Evolutionary conservation across 495 filamentous ascomycete species (phyloP).

Genomic region (Melanomma pulvis-pyrius): DNA sequence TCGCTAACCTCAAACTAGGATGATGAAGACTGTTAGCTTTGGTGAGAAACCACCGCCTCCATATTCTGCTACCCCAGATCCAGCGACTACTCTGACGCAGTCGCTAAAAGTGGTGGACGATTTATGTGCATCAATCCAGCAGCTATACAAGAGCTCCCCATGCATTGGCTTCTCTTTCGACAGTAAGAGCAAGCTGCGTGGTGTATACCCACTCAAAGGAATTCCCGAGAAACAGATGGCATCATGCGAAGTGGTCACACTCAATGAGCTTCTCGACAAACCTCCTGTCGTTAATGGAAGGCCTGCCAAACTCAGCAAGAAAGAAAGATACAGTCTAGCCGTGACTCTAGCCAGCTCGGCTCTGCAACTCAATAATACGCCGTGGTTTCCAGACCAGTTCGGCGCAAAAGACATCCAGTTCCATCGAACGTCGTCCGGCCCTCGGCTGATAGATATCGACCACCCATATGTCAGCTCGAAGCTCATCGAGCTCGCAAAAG

Average conservation of each 20-base stretch:
- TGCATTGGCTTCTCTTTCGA: conserved; percentile 39
- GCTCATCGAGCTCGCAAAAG: conserved; percentile 9
- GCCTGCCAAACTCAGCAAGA: conserved; percentile 34
- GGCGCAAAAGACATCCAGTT: conserved; percentile 33
- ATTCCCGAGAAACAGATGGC: conserved; percentile 2
- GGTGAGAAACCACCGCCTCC: conserved; percentile 31
- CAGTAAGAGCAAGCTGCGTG: conserved; percentile 30
- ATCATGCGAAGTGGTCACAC: conserved; percentile 17
- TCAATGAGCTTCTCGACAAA: conserved; percentile 27
- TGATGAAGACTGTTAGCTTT: conserved; percentile 33
- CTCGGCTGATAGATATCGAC: conserved; percentile 32
- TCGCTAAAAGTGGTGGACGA: conserved; percentile 31
- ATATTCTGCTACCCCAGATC: conserved; percentile 22
- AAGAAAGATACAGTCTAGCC: conserved; percentile 34
- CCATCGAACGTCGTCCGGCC: conserved; percentile 18
- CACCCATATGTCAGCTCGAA: conserved; percentile 32
- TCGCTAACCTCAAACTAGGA: background rate
- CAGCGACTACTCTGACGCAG: background rate
- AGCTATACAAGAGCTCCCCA: conserved; percentile 21
- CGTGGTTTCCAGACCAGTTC: conserved; percentile 36
- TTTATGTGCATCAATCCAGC: conserved; percentile 35
- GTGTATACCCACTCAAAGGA: conserved; percentile 22
- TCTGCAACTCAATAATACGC: conserved; percentile 36
- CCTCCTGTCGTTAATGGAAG: conserved; percentile 30
- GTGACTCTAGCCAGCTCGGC: conserved; percentile 32